Conservation (phyloP, 495 filamentous ascomycete genomes). For the Margaritispora aquatica region DNA sequence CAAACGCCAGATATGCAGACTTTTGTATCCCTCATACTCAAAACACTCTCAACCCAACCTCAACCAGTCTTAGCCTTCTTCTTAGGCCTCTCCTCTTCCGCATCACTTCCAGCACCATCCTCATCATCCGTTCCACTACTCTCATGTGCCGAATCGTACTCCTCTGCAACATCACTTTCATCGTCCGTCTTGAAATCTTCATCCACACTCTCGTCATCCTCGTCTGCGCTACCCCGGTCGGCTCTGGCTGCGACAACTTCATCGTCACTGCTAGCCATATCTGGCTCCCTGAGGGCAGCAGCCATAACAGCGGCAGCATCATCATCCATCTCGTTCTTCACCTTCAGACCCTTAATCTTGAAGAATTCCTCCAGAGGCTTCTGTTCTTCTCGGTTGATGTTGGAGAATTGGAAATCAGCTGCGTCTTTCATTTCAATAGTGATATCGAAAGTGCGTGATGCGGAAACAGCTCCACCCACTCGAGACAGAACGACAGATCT, state of each 20-base stretch:
- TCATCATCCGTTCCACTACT: slow-evolving; percentile 68
- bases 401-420: slow-evolving; percentile 91
- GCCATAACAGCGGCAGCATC: slow-evolving; percentile 61
- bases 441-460: slow-evolving; percentile 95
- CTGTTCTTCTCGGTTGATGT: slow-evolving; percentile 98
- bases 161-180: slow-evolving; percentile 93
- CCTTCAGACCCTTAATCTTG: slow-evolving; percentile 83
- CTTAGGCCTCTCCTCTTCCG: slow-evolving; percentile 52
- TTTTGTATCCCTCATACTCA: background rate
- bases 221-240: slow-evolving; percentile 87
- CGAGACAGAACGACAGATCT: slow-evolving; percentile 89
- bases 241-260: slow-evolving; percentile 61
- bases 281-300: slow-evolving; percentile 72
- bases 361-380: slow-evolving; percentile 94
- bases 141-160: slow-evolving; percentile 87
- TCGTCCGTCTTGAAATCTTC: slow-evolving; percentile 92
- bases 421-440: slow-evolving; percentile 76
- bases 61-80: slow-evolving; percentile 58
- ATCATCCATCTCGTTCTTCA: slow-evolving; percentile 87
- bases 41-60: too few species aligned
- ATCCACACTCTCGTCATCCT: slow-evolving; percentile 89
- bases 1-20: slow-evolving; percentile 17
- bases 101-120: slow-evolving; percentile 47
- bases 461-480: slow-evolving; percentile 88
- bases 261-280: slow-evolving; percentile 75